Conservation (phyloP, 179 eudicot genomes). For the Spergularia azorica region DNA sequence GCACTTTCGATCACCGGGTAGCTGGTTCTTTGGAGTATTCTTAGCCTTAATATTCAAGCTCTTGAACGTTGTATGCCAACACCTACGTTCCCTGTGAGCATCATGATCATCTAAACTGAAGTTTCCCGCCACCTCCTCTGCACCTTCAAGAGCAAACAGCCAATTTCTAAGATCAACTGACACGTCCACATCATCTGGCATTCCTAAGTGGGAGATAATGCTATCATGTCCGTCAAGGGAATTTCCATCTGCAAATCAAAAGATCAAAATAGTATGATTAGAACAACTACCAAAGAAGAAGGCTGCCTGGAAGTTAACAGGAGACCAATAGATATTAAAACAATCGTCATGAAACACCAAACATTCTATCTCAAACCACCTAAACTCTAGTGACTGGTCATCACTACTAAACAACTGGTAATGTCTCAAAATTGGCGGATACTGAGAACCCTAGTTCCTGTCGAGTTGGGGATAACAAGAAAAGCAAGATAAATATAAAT, state of each 20-base stretch:
- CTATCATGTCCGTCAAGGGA: conserved; percentile 42
- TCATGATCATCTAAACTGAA: conserved; percentile 32
- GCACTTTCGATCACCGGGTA: conserved; percentile 38
- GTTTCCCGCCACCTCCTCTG: conserved; percentile 53
- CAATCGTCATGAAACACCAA: background rate
- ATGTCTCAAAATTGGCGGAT: too few species aligned
- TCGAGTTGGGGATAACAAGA: too few species aligned
- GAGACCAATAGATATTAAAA: background rate
- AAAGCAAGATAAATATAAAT: too few species aligned
- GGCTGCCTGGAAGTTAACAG: background rate
- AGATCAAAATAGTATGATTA: background rate
- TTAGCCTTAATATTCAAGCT: conserved; percentile 69
- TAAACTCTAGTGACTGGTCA: too few species aligned
- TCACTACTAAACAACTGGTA: too few species aligned
- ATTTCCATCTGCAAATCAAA: conserved; percentile 51
- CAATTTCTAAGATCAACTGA: conserved; percentile 77
- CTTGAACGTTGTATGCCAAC: conserved; percentile 91
- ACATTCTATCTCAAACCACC: too few species aligned
- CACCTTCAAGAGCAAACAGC: conserved; percentile 97
- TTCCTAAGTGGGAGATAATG: conserved; percentile 61
- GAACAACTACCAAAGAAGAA: background rate
- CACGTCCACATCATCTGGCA: conserved; percentile 89
- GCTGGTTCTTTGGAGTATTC: conserved; percentile 49
- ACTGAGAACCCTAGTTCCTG: too few species aligned
- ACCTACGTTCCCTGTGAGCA: conserved; percentile 67